Evolutionary conservation across 768 basidiomycete genomes (phyloP), one percentile per base, ranked within the genome.

Genomic region (Russula vinacea): DNA sequence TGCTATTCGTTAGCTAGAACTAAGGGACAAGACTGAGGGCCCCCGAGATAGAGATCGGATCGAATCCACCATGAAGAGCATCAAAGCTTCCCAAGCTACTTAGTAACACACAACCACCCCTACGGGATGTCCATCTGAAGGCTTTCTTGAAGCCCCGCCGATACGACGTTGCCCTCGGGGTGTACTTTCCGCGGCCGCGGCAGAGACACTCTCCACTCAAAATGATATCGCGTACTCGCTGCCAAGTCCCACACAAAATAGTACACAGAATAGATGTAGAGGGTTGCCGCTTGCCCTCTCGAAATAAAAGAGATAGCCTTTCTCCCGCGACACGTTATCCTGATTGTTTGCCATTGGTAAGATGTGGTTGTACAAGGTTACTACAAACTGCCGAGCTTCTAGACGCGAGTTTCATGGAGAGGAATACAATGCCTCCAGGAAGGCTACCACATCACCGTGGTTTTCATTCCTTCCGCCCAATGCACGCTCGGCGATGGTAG

Each of bases 401-500:
- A 17, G 24, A 40, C 47, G 5, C 39, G 22, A 59, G 22, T 40
- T 7, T 62, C 50, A 64, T 17, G 51, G 22, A 5, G 64, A 53
- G 5, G 60, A 22, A 52, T 84, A 81, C 61, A 86, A 70, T 6
- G 71, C 71, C 57, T 85, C 78, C 32, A 89, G 70, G 68, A 87
- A 62, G 49, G 79, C 74, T 22, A 84, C 77, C 5, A 86, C 80
- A 56, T 74, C 76, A 3, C 75, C 74, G 40, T 76, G 62, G 45
- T 70, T 62, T 64, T 83, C 74, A 47, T 78, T 76, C 64, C 76
- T 74, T 19, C 73, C 75, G 22, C 80, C 81, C 56, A 84, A 70
- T 10, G 79, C 81, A 42, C 72, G 72, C 64, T 74, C 76, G 10
- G 88, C 86, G 64, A 91, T 82, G 49, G 73, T 76, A 9, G 76